Conservation (phyloP, 2,329 filamentous ascomycete genomes). For the Aureobasidium sp. region DNA sequence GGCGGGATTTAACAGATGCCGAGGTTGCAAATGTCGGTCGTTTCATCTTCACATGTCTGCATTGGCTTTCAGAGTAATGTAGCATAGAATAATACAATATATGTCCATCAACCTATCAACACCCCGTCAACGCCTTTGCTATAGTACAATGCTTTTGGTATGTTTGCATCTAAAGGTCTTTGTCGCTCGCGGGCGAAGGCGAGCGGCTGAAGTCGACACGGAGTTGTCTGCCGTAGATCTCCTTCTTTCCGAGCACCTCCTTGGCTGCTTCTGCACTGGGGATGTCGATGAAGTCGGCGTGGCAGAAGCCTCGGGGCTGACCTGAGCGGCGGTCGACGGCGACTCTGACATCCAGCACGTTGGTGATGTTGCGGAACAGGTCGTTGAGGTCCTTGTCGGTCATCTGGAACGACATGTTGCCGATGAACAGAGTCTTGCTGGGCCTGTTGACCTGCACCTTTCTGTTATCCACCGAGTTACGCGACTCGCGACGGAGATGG, state of each 20-base stretch:
- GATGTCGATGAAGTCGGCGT: constrained; percentile 69
- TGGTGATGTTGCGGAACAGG: constrained; percentile 63
- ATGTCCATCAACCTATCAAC: neutral
- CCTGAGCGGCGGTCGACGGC: constrained; percentile 76
- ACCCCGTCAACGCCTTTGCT: constrained; percentile 6
- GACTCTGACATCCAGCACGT: constrained; percentile 69
- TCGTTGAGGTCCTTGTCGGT: constrained; percentile 75
- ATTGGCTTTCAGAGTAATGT: neutral
- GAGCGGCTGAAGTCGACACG: constrained; percentile 53
- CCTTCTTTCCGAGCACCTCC: constrained; percentile 49
- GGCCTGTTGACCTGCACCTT: constrained; percentile 29
- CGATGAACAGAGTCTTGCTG: constrained; percentile 67
- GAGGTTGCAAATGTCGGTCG: neutral
- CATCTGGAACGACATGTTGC: constrained; percentile 81
- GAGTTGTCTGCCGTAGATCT: constrained; percentile 60
- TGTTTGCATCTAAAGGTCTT: neutral
- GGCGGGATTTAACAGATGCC: neutral
- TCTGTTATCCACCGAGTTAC: constrained; percentile 1
- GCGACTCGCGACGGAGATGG: constrained; percentile 33
- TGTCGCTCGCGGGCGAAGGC: neutral
- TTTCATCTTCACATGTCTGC: neutral
- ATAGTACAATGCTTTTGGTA: constrained; percentile 7
- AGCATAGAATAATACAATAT: neutral
- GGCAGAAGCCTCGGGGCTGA: constrained; percentile 74
- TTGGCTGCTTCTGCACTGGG: constrained; percentile 57